These are phyloP conservation scores for Huiozyma naganishii DNA, from an alignment of 805 yeast species.

Conservation along the genomic window DNA sequence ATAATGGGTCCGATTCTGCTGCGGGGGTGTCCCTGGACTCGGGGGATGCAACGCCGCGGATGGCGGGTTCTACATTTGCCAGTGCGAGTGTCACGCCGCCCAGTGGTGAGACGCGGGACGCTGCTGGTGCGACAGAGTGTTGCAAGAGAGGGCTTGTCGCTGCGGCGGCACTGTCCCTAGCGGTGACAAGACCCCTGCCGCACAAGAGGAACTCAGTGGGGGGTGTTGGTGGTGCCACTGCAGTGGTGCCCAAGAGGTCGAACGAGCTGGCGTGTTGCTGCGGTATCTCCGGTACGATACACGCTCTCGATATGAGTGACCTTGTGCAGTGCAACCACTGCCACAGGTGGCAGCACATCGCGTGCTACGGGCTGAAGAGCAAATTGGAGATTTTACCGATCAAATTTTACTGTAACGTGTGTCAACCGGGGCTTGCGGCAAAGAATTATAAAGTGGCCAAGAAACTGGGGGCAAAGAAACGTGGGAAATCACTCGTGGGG, in stretches of 20 bases:
- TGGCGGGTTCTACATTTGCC: not conserved
- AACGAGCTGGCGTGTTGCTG: constrained; percentile 86
- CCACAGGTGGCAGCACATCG: constrained; percentile 88
- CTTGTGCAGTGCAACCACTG: constrained; percentile 91
- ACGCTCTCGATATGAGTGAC: constrained; percentile 39
- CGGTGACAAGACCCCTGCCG: constrained; percentile 68
- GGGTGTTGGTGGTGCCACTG: constrained; percentile 25
- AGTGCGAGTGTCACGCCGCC: not conserved
- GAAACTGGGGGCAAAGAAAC: constrained; percentile 9
- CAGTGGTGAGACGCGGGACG: not conserved
- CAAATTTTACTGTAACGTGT: constrained; percentile 65
- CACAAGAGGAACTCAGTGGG: constrained; percentile 26
- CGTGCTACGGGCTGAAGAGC: constrained; percentile 67
- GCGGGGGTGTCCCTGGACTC: no score
- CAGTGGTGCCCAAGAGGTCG: constrained; percentile 56
- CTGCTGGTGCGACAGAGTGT: not conserved
- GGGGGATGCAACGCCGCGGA: not conserved
- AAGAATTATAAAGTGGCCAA: constrained; percentile 6
- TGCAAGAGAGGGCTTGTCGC: constrained; percentile 36
- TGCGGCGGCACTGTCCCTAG: constrained; percentile 76
- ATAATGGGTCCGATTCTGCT: not conserved
- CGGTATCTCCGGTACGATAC: constrained; percentile 46
- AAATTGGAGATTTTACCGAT: constrained; percentile 67
- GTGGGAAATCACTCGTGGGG: not conserved
- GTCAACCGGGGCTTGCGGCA: constrained; percentile 39